Evolutionary conservation across 2,329 filamentous ascomycete species (phyloP), one percentile per base, ranked within the genome.

Genomic region (Colletotrichum sojae): DNA sequence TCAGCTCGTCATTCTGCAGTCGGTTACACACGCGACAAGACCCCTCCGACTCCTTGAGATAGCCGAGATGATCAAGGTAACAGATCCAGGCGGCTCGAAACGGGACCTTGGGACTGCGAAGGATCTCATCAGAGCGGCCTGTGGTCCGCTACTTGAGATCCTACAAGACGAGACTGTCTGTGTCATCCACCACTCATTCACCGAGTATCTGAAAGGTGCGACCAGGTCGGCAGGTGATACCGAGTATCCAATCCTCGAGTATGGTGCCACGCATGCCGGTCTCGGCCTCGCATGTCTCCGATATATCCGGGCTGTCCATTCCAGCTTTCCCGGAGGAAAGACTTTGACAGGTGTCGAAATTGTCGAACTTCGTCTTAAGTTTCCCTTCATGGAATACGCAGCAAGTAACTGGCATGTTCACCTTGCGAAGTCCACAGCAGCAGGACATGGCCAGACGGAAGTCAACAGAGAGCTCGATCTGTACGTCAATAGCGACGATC

Each of bases 111-210:
- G 73, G 60, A 67, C 73, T 8, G 76, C 73, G n/a, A 85, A 85
- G 68, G 68, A 77, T 3, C 73, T 83, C 9, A 76, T 83, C 2
- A 75, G 79, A 40, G 73, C 74, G 25, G 77, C 79, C 3, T 84
- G 81, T 69, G 83, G 83, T 0, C 80, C 83, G 5, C 73, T 86
- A 4, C 70, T 86, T 4, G 83, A 86, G 67, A 78, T 85, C 13
- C 74, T 82, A 3, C 77, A 80, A 13, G 81, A 86, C 67, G 83
- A 84, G 55, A 82, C 80, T 0, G 74, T 85, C 22, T 78, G 76
- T 20, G 78, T 85, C 9, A 78, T 85, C 5, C 83, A 86, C 64
- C 83, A 85, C 62, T 85, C 83, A 1, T 79, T 86, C n/a, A 85
- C 83, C 0, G 83, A 86, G 65, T 85, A 81, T 73, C 76, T 85